Evolutionary conservation across 768 basidiomycete species (phyloP), one percentile per base, ranked within the genome.

Genomic region (Pleurotus tuoliensis): DNA sequence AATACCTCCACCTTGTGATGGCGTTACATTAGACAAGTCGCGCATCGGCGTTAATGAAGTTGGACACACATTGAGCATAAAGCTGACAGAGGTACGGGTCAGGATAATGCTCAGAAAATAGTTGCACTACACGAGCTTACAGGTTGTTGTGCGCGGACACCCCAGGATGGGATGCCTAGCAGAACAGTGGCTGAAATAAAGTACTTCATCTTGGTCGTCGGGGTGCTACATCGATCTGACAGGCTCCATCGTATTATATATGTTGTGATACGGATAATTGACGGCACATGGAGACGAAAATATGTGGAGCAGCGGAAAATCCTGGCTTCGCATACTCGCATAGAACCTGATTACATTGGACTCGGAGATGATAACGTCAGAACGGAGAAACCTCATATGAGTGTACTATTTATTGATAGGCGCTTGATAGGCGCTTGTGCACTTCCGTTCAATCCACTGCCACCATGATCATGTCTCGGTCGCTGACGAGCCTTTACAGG

Each of bases 401-500:
- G 30, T 34, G 30, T 34, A 2, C 30, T 34, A 34, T 34, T 34
- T 34, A 34, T 34, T 11, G 7, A 34, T 34, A 9, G 30, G 30
- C 30, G 30, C 30, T 3, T 11, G 0, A 3, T 11, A 34, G 11
- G 30, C 30, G 30, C 30, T 11, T 34, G 9, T 11, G 11, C 30
- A 34, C 30, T 11, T 34, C 4, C 11, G 30, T 34, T 34, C 9
- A 7, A 30, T 30, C 30, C 30, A 30, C 30, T 24, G 22, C 22
- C 24, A 34, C 30, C 30, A 30, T 43, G 40, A 39, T 40, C 43
- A 60, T 57, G 18, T 58, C 57, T 56, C 40, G 30, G n/a, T 37
- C 57, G 38, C 47, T 76, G 16, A 60, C 65, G 45, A 64, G 70
- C 9, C 63, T 79, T 9, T 80, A 80, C 64, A 72, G 74, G 61